Percentiles rank a stretch among this genome's conserved stretches.
Conservation (phyloP, 495 filamentous ascomycete species). For the Diplogelasinospora grovesii region DNA sequence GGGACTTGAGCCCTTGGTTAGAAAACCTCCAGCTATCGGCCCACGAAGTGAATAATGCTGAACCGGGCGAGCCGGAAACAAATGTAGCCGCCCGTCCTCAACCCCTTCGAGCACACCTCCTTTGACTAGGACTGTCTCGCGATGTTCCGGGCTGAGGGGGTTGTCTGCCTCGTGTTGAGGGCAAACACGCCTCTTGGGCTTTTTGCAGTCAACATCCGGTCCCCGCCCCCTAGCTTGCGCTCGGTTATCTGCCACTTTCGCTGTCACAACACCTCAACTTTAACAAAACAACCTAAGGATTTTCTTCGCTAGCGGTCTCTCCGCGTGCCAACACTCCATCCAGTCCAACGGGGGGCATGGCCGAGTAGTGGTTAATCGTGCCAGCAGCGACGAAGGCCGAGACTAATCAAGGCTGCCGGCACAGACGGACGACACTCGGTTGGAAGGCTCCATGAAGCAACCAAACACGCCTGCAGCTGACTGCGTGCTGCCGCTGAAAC, state of each 20-base stretch:
- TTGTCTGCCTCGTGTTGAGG: too few species aligned
- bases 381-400: constrained; percentile 3
- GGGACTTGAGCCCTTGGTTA: background rate
- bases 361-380: constrained; percentile 4
- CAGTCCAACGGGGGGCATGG: constrained; percentile 3
- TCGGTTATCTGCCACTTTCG: background rate
- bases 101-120: background rate
- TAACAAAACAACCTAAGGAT: constrained; percentile 15
- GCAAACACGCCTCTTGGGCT: background rate
- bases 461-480: constrained; percentile 1
- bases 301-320: constrained; percentile 2
- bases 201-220: background rate
- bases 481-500: constrained; percentile 4
- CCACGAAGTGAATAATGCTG: too few species aligned
- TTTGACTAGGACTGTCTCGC: too few species aligned
- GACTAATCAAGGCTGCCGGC: background rate
- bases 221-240: background rate
- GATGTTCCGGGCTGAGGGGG: too few species aligned
- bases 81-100: background rate
- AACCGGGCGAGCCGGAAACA: background rate
- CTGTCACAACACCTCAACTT: background rate
- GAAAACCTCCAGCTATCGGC: background rate
- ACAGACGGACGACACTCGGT: constrained; percentile 3
- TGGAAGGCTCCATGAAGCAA: background rate
- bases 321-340: constrained; percentile 1